Base-by-base conservation (phyloP, 2,329 filamentous ascomycete species). In the Diplodia scrobiculata region DNA sequence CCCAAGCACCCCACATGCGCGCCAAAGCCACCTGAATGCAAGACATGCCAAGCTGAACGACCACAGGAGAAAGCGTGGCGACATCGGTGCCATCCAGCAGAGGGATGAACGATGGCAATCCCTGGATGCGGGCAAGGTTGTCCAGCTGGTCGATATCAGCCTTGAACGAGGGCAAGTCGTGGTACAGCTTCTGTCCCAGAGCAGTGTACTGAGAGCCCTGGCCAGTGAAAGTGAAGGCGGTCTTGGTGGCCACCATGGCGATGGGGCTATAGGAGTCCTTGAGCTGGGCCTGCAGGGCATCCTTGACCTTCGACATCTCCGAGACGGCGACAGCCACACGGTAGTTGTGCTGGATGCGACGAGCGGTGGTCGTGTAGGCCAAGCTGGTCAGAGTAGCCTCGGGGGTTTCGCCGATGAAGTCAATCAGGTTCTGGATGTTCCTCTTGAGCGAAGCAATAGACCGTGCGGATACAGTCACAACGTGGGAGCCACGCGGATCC, bases 311-410 rank as follows among this genome's bases (percentile, higher is more conserved):
- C 51, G 71, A 70, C 65, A 83, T 82, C 53, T 82, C 79, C 19
- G 77, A 75, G 10, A 82, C 79, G 36, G 79, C 75, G 71, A 83
- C 77, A 3, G 81, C 78, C 53, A 83, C 77, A 47, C 82, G 80
- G 73, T 83, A 83, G 73, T 83, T 83, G 54, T 84, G 81, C 71
- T 84, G 82, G 32, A 84, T 83, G 67, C 82, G 81, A 69, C 82
- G 81, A 68, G 82, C 82, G 67, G 81, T 83, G n/a, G 80, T 77
- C 5, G 81, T 84, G 75, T 84, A 84, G 1, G 82, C 80, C 70
- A 84, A 73, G 67, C 79, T 81, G 5, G 81, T 73, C 6, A 84
- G 78, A 17, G 55, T 81, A 5, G 79, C 79, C 29, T 77, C 72
- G 5, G 78, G 76, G 69, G 82, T 78, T 63, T 80, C 73, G n/a